Evolutionary conservation across 345 rosid species (phyloP), one percentile per base, ranked within the genome.

Genomic region (Anastatica hierochuntica): DNA sequence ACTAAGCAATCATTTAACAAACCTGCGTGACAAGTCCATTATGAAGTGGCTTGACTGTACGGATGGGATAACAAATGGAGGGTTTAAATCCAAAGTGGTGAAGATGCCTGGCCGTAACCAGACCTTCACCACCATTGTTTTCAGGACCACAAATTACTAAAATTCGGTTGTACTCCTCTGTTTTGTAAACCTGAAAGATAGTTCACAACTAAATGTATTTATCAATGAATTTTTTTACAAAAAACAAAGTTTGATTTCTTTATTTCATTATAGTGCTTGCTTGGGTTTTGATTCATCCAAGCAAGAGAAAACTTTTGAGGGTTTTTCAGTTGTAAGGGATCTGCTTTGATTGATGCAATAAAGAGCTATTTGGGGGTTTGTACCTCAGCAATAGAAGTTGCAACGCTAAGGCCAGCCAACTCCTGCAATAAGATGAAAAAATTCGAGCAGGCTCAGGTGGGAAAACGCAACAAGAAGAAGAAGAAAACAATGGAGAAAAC

Each of bases 81-180:
- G 82, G 94, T 57, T 74, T 82, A 66, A 81, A 87, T 18, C 98
- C 98, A 66, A 92, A 92, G 52, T 92, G 95, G 69, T 77, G 45
- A 62, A 89, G 49, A 73, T 89, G 97, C 53, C 95, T 85, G 12
- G 95, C 90, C 27, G 95, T 86, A 35, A 92, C 98, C 40, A 92
- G 67, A 14, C 98, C 98, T 72, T 92, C 97, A 44, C 97, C 98
- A 42, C 98, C 98, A 62, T 92, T 92, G 60, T 92, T 92, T 52
- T 97, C 98, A 37, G 97, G 98, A 19, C 94, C 97, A 44, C 98
- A 88, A 14, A 85, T 78, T 2, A 71, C 86, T 66, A 88, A 81
- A 51, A 85, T 82, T 4, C 85, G 92, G 42, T 51, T 73, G 65
- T 75, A 73, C 23, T 77, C 84, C 13, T 58, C 63, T 30, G 83